Percentiles rank a stretch among this genome's conserved stretches.
Evolutionary conservation across 2,329 filamentous ascomycete genomes (phyloP).

Genomic region (Pseudogymnoascus sp.): DNA sequence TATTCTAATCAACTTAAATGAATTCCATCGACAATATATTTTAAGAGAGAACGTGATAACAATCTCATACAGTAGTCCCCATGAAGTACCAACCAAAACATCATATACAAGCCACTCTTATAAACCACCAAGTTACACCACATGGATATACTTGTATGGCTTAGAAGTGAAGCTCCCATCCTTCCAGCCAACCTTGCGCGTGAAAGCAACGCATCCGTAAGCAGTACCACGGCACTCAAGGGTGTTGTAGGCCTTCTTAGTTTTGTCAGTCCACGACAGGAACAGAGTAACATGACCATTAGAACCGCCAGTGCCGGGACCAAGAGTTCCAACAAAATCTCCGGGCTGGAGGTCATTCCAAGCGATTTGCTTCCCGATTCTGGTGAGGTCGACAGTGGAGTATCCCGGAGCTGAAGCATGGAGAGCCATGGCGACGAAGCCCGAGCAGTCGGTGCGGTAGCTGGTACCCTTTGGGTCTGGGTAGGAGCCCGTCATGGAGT

Average conservation of each 20-base stretch:
- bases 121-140: background rate
- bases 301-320: background rate
- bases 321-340: conserved; percentile 3
- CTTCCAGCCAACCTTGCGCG: background rate
- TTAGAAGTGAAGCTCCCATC: background rate
- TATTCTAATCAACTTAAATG: background rate
- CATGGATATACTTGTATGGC: background rate
- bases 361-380: background rate
- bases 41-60: background rate
- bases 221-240: background rate
- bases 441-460: conserved; percentile 3
- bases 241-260: background rate
- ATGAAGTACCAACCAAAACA: background rate
- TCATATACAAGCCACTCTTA: background rate
- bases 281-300: conserved; percentile 1
- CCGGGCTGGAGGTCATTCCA: background rate
- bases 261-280: background rate
- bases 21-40: background rate
- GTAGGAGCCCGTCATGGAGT: background rate
- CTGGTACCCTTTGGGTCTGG: background rate
- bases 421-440: background rate
- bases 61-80: background rate
- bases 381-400: background rate
- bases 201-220: background rate
- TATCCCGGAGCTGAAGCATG: background rate